phyloP scores from a whole-genome alignment of 257 asterid genomes.

The Voacanga thouarsii region DNA sequence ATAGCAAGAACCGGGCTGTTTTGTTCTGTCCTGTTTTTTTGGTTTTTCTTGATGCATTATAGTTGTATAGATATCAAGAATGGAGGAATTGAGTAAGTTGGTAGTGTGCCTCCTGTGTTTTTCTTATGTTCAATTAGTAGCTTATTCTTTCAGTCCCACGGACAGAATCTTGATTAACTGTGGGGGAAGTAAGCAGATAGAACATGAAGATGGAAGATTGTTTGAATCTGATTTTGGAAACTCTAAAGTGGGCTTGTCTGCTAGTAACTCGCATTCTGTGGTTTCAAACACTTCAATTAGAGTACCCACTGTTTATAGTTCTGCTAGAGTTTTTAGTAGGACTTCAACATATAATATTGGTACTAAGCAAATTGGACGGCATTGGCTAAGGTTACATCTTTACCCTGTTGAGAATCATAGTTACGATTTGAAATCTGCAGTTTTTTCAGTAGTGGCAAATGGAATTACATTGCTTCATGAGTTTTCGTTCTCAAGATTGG shows the following conservation, averaged over 20 bases:
- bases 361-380: slow-evolving; percentile 33
- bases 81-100: slow-evolving; percentile 14
- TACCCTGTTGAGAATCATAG: slow-evolving; percentile 24
- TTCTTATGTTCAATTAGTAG: slow-evolving; percentile 13
- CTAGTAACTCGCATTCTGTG: slow-evolving; percentile 22
- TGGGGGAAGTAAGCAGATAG: slow-evolving; percentile 24
- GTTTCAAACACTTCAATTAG: slow-evolving; percentile 16
- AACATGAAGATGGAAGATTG: slow-evolving; percentile 35
- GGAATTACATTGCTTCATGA: slow-evolving; percentile 35
- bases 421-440: slow-evolving; percentile 31
- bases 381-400: slow-evolving; percentile 43
- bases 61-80: slow-evolving; percentile 13
- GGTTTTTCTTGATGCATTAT: slow-evolving; percentile 5
- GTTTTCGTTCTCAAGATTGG: slow-evolving; percentile 29
- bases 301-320: slow-evolving; percentile 19
- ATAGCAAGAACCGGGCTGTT: slow-evolving; percentile 2
- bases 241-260: slow-evolving; percentile 23
- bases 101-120: slow-evolving; percentile 16
- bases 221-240: slow-evolving; percentile 36
- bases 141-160: slow-evolving; percentile 28
- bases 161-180: slow-evolving; percentile 36
- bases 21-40: not conserved
- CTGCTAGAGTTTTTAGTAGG: slow-evolving; percentile 35
- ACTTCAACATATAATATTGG: slow-evolving; percentile 23
- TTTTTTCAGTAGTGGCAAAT: slow-evolving; percentile 38